Conservation (phyloP, 2,329 filamentous ascomycete species). For the Aspergillus pseudoglaucus region DNA sequence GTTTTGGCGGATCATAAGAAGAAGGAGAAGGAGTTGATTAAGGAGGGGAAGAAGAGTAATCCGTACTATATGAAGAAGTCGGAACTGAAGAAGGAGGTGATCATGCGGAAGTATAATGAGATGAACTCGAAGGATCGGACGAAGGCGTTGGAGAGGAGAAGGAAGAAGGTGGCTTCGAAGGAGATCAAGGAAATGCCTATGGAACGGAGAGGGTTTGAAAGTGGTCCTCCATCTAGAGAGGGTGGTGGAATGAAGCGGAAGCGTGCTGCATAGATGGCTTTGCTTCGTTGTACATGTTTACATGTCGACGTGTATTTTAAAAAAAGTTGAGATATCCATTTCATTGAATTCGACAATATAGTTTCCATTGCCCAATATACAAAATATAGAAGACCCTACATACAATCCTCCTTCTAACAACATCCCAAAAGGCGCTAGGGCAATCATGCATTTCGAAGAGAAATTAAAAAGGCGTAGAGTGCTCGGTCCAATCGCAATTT, state of each 20-base stretch:
- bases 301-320: conserved; percentile 3
- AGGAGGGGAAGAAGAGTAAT: conserved; percentile 69
- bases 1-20: conserved; percentile 69
- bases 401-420: neutral
- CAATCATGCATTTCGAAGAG: neutral
- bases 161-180: conserved; percentile 82
- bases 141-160: conserved; percentile 73
- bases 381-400: too few species aligned
- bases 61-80: conserved; percentile 91
- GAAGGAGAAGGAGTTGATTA: conserved; percentile 76
- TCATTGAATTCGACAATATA: neutral
- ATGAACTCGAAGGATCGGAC: conserved; percentile 84
- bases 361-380: too few species aligned
- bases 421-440: neutral
- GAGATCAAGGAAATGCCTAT: conserved; percentile 72
- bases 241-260: conserved; percentile 22
- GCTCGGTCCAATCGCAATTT: conserved; percentile 2
- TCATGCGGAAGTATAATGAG: conserved; percentile 70
- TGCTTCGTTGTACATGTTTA: conserved; percentile 6
- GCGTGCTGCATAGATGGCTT: conserved; percentile 15
- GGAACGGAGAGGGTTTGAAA: conserved; percentile 41
- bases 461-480: conserved; percentile 7
- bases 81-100: conserved; percentile 79
- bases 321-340: neutral
- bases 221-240: conserved; percentile 10